Conservation (phyloP, 2,329 filamentous ascomycete species). For the Coniosporium tulheliwenetii region DNA sequence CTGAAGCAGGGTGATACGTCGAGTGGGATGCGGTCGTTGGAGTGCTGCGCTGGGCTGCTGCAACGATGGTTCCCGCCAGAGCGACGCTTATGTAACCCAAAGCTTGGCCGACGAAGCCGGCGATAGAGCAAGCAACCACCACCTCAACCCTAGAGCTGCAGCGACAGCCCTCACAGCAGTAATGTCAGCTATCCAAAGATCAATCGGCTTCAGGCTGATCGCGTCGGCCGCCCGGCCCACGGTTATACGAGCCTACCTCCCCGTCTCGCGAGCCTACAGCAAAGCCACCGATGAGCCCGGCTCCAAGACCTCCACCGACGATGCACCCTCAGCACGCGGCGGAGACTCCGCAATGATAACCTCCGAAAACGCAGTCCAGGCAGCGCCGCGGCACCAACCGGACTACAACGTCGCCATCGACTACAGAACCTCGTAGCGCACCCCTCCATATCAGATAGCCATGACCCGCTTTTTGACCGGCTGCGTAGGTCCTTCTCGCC, state of each 20-base stretch:
- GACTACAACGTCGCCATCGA: conserved; percentile 72
- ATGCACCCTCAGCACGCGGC: conserved; percentile 19
- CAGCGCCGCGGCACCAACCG: conserved; percentile 50
- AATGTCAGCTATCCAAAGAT: conserved; percentile 23
- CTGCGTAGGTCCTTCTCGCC: conserved; percentile 66
- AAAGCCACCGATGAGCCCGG: conserved; percentile 3
- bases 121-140: too few relatives aligned
- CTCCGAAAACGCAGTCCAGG: conserved; percentile 32
- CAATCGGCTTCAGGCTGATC: conserved; percentile 25
- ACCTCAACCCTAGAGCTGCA: too few relatives aligned
- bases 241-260: too few relatives aligned
- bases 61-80: too few relatives aligned
- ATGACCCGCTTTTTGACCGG: neutral
- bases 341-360: conserved; percentile 33
- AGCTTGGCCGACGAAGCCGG: too few relatives aligned
- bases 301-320: conserved; percentile 17
- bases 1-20: too few relatives aligned
- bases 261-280: too few relatives aligned
- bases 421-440: conserved; percentile 73
- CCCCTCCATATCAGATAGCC: conserved; percentile 2
- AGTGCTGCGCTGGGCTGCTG: too few relatives aligned
- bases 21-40: too few relatives aligned
- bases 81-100: too few relatives aligned
- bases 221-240: conserved; percentile 8
- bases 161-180: too few relatives aligned